phyloP scores from a whole-genome alignment of 106 monocot genomes.

The Acorus calamus region DNA sequence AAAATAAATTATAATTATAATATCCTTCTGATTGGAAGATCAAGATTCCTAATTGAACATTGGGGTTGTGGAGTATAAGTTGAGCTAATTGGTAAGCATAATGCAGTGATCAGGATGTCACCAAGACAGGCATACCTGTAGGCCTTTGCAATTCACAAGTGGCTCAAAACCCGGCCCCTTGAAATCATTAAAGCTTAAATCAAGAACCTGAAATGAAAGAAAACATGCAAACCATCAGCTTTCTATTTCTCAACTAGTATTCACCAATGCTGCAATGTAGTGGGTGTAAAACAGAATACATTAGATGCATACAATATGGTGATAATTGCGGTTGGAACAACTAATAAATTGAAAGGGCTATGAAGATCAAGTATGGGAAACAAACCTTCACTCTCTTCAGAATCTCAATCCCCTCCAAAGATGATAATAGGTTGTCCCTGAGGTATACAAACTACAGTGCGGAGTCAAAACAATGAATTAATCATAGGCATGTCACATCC shows the following conservation, averaged over 20 bases:
- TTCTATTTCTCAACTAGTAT: too few relatives aligned
- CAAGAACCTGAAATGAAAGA: slow-evolving; percentile 59
- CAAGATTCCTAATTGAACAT: too few relatives aligned
- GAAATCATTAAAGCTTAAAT: slow-evolving; percentile 96
- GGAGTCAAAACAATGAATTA: background rate
- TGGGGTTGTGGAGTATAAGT: too few relatives aligned
- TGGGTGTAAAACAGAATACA: too few relatives aligned
- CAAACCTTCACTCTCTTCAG: slow-evolving; percentile 78
- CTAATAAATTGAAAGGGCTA: background rate
- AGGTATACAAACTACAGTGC: slow-evolving; percentile 93
- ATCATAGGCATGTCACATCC: too few relatives aligned
- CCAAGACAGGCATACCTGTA: slow-evolving; percentile 44
- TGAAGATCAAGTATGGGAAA: background rate
- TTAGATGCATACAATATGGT: too few relatives aligned
- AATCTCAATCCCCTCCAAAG: slow-evolving; percentile 80
- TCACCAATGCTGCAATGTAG: too few relatives aligned
- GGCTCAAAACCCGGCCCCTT: slow-evolving; percentile 79
- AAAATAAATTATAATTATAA: too few relatives aligned
- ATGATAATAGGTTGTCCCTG: slow-evolving; percentile 94
- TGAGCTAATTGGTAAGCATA: background rate
- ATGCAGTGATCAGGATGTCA: background rate
- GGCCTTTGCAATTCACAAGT: slow-evolving; percentile 81
- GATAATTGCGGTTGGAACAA: background rate
- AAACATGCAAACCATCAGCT: slow-evolving; percentile 1
- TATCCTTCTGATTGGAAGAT: too few relatives aligned